These are phyloP conservation scores for Allium cepa DNA, from an alignment of 106 monocot genomes.

Conservation along the genomic window DNA sequence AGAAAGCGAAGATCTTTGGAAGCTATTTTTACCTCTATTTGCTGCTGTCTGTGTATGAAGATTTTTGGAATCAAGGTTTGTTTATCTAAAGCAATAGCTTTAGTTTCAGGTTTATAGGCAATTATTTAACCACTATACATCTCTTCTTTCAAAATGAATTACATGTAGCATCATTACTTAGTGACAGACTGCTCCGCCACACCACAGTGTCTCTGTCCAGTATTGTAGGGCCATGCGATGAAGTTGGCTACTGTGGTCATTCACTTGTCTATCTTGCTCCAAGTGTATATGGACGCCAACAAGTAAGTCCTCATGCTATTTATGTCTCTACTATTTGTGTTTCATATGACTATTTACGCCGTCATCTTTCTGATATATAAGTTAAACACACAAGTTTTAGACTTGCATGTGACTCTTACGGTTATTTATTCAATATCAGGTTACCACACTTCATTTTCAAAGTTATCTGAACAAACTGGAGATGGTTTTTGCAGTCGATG, in stretches of 20 bases:
- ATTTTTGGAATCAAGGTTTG: constrained; percentile 65
- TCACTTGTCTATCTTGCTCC: constrained; percentile 73
- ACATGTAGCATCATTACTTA: constrained; percentile 40
- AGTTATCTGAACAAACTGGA: constrained; percentile 52
- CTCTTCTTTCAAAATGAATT: background rate
- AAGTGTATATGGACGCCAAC: constrained; percentile 72
- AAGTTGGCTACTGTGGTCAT: constrained; percentile 55
- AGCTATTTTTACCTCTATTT: constrained; percentile 33
- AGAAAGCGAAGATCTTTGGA: constrained; percentile 69
- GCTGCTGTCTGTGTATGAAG: constrained; percentile 28
- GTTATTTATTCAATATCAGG: constrained; percentile 11
- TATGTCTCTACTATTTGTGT: too few species aligned
- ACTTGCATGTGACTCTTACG: too few species aligned
- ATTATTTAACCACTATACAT: background rate
- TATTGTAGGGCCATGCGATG: constrained; percentile 57
- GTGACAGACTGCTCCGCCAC: constrained; percentile 26
- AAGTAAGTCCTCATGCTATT: constrained; percentile 28
- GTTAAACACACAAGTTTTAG: too few species aligned
- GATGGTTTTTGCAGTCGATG: constrained; percentile 44
- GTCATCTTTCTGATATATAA: too few species aligned
- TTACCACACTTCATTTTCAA: constrained; percentile 41
- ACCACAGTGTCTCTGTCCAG: constrained; percentile 86
- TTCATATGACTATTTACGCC: too few species aligned
- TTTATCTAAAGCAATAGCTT: background rate
- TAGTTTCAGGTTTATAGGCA: too few species aligned